Base-by-base conservation (phyloP, 2,329 filamentous ascomycete species). In the Alternaria rosae region DNA sequence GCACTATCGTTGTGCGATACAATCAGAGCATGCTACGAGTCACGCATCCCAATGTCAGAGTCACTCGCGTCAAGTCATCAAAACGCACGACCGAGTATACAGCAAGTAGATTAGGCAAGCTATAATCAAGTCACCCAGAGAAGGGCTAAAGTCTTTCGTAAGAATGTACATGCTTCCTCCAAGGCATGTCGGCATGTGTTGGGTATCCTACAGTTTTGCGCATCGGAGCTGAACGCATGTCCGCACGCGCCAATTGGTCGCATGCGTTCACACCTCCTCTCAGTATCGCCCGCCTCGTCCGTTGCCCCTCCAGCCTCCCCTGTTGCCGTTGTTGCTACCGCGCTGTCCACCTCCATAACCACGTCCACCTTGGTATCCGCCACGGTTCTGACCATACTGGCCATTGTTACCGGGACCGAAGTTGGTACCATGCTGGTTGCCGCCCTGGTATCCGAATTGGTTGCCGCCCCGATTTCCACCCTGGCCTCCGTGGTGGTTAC, bases 281-380 rank as follows among this genome's bases (percentile, higher is more conserved):
- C 48, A 67, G 35, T 66, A 68, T 43, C 66, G 47, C 15, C 69
- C 70, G 15, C 68, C 68, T 35, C 64, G 69, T 44, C 60, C 61
- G 35, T 50, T 43, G 13, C 62, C 67, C 15, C 68, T 60, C 52
- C 69, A 67, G n/a, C 57, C 60, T 13, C 70, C 66, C 57, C 68
- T 59, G 30, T 61, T 66, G 26, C 57, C 59, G 38, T 67, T 66
- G 35, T 64, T 30, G n/a, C 65, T 65, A 52, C 66, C 57, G 15
- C 64, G 57, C 42, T 62, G 64, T n/a, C 48, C 51, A 53, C 35
- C 23, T 42, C 32, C 32, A 2, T 65, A 69, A 20, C 70, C 65
- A 23, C 66, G 58, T 54, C 68, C 62, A 17, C 66, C 63, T 23
- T 47, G 53, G 54, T 55, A 65, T 17, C 42, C 65, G 25, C 66